These are phyloP conservation scores for Vitis hybrid DNA, from an alignment of 177 flowering plant genomes.

Conservation along the genomic window DNA sequence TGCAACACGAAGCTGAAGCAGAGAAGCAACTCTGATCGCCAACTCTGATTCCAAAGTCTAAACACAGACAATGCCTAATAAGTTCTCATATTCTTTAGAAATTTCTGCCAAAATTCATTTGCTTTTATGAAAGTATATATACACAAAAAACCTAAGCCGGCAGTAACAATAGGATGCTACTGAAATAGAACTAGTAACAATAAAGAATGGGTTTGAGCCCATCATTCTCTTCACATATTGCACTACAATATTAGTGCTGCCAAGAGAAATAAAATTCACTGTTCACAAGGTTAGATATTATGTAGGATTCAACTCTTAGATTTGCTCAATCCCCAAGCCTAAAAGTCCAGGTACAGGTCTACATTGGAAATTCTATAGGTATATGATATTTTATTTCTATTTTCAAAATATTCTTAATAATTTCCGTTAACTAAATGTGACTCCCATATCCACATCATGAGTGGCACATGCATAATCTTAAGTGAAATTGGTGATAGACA, in stretches of 20 bases:
- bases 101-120: neutral
- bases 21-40: conserved; percentile 39
- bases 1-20: conserved; percentile 44
- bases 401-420: too few species aligned
- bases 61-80: conserved; percentile 6
- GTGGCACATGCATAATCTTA: too few species aligned
- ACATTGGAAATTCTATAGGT: too few species aligned
- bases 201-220: neutral
- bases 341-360: neutral
- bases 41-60: conserved; percentile 55
- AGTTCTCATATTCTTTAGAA: neutral
- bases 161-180: neutral
- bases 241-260: neutral
- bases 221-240: neutral
- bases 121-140: neutral
- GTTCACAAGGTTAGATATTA: too few species aligned
- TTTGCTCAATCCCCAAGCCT: conserved; percentile 2
- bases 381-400: too few species aligned
- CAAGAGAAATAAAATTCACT: too few species aligned
- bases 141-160: neutral
- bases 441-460: too few species aligned
- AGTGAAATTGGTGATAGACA: too few species aligned
- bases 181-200: neutral
- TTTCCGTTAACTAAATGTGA: too few species aligned
- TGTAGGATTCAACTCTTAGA: neutral